Evolutionary conservation across 2,329 filamentous ascomycete species (phyloP).

Genomic region (Beauveria medogensis): DNA sequence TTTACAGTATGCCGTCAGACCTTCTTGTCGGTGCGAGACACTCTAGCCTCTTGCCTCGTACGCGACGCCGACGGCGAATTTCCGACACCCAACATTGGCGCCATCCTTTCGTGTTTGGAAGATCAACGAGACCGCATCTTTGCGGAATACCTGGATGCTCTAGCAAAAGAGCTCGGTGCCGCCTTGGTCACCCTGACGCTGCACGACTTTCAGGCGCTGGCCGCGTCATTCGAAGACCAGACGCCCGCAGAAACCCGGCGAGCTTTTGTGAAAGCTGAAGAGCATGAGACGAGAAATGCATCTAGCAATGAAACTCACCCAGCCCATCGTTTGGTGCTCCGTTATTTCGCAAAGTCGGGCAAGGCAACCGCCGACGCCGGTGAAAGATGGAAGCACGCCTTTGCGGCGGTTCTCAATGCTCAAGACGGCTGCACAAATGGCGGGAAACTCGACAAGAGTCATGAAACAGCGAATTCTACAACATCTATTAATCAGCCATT

Average conservation of each 20-base stretch:
- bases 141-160: background rate
- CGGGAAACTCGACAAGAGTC: background rate
- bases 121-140: background rate
- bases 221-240: background rate
- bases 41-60: background rate
- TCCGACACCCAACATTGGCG: background rate
- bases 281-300: too few species aligned
- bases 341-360: background rate
- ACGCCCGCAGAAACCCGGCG: background rate
- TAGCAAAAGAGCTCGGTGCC: background rate
- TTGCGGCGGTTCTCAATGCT: background rate
- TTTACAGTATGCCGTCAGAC: background rate
- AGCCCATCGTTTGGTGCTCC: too few species aligned
- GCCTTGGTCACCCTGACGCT: background rate
- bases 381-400: background rate
- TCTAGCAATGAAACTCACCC: background rate
- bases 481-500: background rate
- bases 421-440: too few species aligned
- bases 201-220: background rate
- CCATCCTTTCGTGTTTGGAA: background rate
- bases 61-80: background rate
- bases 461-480: background rate
- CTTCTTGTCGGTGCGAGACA: background rate
- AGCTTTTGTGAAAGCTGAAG: background rate
- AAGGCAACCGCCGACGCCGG: too few species aligned